Base-by-base conservation (phyloP, 164 flowering plant genomes). In the Protea cynaroides region DNA sequence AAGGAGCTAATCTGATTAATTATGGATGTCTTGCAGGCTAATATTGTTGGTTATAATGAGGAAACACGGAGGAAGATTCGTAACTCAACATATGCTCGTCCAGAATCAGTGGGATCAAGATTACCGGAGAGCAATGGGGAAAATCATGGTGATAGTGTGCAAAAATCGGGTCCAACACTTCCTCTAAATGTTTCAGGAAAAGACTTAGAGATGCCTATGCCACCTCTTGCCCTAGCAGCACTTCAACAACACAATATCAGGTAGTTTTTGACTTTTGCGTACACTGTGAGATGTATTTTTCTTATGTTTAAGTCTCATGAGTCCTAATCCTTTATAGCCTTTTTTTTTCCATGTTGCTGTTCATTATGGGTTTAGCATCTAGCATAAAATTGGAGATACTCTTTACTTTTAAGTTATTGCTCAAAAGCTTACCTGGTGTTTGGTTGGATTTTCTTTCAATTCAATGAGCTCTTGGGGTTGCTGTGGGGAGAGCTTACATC, bases 121-220 rank as follows among this genome's bases (percentile, higher is more conserved):
- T 58, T 77, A n/a, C 62, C 75, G 15, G 46, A 74, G 58, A 61
- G 66, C 58, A 57, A 74, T 40, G 58, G 51, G 34, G 72, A 72
- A 66, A 47, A 64, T 62, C 69, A 78, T 22, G 61, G 61, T 66
- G 64, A 36, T 72, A 63, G 61, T 44, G 56, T 62, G 56, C 64
- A 64, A 71, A 67, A 58, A 36, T 64, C 70, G 54, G 74, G 71
- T 60, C 54, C 61, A n/a, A 57, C 71, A 38, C 66, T 63, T 56
- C 72, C 89, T 67, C 63, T 70, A 21, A 66, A 61, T 71, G 72
- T 83, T 58, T 62, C 80, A 44, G 65, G 64, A 57, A 80, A 75
- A 68, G 98, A 93, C 75, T 55, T 79, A 40, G 97, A 86, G 74
- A 79, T 93, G 86, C 96, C 90, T 40, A 84, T 88, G 88, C 94